Evolutionary conservation across 495 filamentous ascomycete species (phyloP), one percentile per base, ranked within the genome.

Genomic region (Penicillium daleae): DNA sequence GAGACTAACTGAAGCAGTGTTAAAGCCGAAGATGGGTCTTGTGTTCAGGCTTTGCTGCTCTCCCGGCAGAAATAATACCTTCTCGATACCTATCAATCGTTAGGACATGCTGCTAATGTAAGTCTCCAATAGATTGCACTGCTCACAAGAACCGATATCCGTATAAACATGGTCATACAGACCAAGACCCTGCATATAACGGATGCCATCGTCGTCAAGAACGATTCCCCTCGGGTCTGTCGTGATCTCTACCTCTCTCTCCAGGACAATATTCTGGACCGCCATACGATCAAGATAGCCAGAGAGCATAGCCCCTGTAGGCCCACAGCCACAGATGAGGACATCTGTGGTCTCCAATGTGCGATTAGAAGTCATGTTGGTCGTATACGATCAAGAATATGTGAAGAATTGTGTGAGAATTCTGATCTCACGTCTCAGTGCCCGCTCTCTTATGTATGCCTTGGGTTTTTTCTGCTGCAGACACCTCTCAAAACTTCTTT

Each of bases 211-310:
- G 48, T 79, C 75, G 26, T 80, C 79, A 12, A 85, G 64, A 32
- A 74, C 78, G 32, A 85, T 79, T 0, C 80, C 82, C 29, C 81
- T 68, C 2, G 82, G 82, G 57, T 85, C 82, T 0, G 77, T 76
- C 0, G 74, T 78, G 33, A 83, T 82, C 4, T 74, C 74, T 21
- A 57, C 39, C 7, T 78, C 78, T 49, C 73, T 76, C 56, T 85
- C 79, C 6, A 85, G 59, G 0, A 83, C 65, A 15, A 78, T 59
- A 51, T 72, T 70, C 15, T 29, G 63, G 19, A 76, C 58, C 0
- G 39, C 39, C 69, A 73, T 65, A 24, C 56, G 64, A 10, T 69
- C 65, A 4, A 77, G 64, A 58, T 76, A 72, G 0, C 66, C 76
- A 7, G 74, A 75, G 0, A 78, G 62, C 67, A 76, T 65, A 1